A percentile compares a stretch with the other conserved stretches of the same genome.
Conservation (phyloP, 768 basidiomycete genomes). For the Psilocybe cubensis region DNA sequence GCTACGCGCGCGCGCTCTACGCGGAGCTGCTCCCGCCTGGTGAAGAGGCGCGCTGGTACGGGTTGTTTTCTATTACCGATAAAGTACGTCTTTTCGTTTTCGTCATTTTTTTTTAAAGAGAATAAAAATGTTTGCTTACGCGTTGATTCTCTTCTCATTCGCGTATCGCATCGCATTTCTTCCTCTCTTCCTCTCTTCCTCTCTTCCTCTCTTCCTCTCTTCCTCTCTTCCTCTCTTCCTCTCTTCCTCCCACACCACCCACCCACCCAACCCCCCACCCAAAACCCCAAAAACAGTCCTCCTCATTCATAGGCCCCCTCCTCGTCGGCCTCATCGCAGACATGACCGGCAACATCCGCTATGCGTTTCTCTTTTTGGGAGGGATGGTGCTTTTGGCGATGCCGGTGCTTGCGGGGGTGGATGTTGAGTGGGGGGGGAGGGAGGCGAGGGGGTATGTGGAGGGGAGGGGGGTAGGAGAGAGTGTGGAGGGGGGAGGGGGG, state of each 20-base stretch:
- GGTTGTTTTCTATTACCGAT: slow-evolving; percentile 89
- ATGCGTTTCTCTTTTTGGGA: slow-evolving; percentile 88
- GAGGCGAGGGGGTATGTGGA: slow-evolving; percentile 51
- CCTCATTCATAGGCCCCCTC: slow-evolving; percentile 90
- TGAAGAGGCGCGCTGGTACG: slow-evolving; percentile 91
- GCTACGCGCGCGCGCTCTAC: slow-evolving; percentile 86
- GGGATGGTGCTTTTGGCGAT: slow-evolving; percentile 81
- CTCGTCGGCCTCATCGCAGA: slow-evolving; percentile 90
- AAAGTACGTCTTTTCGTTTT: slow-evolving; percentile 50
- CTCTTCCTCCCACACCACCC: too few species aligned
- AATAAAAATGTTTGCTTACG: too few species aligned
- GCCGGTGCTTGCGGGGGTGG: slow-evolving; percentile 72
- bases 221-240: slow-evolving; percentile 5
- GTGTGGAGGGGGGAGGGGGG: too few species aligned
- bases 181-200: neutral
- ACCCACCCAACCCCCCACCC: too few species aligned
- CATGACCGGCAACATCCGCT: slow-evolving; percentile 88
- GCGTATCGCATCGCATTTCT: neutral
- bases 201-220: neutral
- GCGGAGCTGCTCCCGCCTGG: slow-evolving; percentile 85
- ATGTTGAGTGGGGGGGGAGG: slow-evolving; percentile 66
- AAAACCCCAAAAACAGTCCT: too few species aligned
- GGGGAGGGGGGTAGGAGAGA: too few species aligned
- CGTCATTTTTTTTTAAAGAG: too few species aligned
- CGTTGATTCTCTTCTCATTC: neutral